Evolutionary conservation across 2,329 filamentous ascomycete species (phyloP), one percentile per base, ranked within the genome.

Genomic region (Stachybotrys echinatus): DNA sequence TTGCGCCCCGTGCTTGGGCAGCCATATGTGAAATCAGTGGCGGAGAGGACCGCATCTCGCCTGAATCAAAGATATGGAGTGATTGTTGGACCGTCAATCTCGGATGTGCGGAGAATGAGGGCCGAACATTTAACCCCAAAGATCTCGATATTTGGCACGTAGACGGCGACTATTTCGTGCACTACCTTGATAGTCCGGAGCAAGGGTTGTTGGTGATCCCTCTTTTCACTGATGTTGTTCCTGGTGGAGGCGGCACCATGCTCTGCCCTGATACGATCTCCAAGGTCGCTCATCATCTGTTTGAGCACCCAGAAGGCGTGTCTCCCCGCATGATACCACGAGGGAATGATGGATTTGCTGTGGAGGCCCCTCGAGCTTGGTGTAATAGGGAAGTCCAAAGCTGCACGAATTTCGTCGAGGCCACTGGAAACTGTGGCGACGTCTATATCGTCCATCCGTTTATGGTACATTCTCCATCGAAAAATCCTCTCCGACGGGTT

Each of bases 141-240:
- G 73, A 80, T 1, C 68, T 87, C 21, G 60, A 71, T 6, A 72
- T 72, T 20, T 88, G 85, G 84, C 85, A 88, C 63, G 81, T 85
- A n/a, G 84, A 88, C 64, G 84, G 85, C 5, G 84, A 88, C 57
- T 88, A 87, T 64, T 88, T 88, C 62, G 74, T 85, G 5, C 85
- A 88, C 68, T 89, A 84, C 56, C 76, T 89, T 34, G 85, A 88
- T 61, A 84, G 79, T 19, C 80, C 80, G 0, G 85, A 89, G 67
- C 85, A 89, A 63, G 85, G 74, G 0, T 66, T 88, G 17, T 72
- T 88, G 1, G 82, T 88, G 12, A 87, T 86, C 39, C 84, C 85
- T 2, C 64, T 88, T 5, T 88, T 84, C 68, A 82, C 75, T 1
- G 83, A 88, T 59, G 80, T 88, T 47, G 66, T 70, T 8, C 65